These are phyloP conservation scores for Flagelloscypha sp. DNA, from an alignment of 768 basidiomycete species.

Conservation along the genomic window DNA sequence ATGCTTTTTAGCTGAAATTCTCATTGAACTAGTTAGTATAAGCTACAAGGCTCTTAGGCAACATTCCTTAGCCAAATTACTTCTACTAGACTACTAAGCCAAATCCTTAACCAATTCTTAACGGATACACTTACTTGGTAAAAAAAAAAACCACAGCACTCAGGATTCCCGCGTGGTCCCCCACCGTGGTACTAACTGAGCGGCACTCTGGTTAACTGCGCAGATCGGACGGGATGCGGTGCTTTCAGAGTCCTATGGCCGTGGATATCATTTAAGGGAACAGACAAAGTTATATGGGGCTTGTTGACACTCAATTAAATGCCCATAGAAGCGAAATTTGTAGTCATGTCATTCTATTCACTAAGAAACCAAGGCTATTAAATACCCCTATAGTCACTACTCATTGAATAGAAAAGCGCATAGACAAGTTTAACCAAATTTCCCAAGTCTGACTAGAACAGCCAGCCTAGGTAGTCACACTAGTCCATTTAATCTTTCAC, in stretches of 20 bases:
- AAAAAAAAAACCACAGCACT: slow-evolving; percentile 38
- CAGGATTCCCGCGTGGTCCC: slow-evolving; percentile 56
- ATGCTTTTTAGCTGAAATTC: neutral
- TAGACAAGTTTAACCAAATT: too few relatives aligned
- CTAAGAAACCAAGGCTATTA: too few relatives aligned
- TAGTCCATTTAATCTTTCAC: too few relatives aligned
- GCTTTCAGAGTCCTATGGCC: slow-evolving; percentile 45
- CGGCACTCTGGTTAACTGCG: slow-evolving; percentile 55
- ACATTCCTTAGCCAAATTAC: neutral
- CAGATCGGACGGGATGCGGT: slow-evolving; percentile 56
- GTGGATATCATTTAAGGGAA: slow-evolving; percentile 26
- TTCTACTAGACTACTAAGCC: neutral
- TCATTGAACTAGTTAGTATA: neutral
- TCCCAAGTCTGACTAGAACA: too few relatives aligned
- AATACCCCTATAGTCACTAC: too few relatives aligned
- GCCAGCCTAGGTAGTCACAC: too few relatives aligned
- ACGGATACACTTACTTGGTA: neutral
- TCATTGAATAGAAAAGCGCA: too few relatives aligned
- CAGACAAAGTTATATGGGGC: too few relatives aligned
- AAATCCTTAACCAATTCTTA: neutral
- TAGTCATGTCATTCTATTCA: too few relatives aligned
- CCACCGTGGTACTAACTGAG: slow-evolving; percentile 59
- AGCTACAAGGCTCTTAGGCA: neutral
- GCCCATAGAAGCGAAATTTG: too few relatives aligned
- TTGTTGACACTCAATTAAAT: too few relatives aligned